Evolutionary conservation across 208 protist genomes (phyloP).

Genomic region (Balamuthia mandrillaris): DNA sequence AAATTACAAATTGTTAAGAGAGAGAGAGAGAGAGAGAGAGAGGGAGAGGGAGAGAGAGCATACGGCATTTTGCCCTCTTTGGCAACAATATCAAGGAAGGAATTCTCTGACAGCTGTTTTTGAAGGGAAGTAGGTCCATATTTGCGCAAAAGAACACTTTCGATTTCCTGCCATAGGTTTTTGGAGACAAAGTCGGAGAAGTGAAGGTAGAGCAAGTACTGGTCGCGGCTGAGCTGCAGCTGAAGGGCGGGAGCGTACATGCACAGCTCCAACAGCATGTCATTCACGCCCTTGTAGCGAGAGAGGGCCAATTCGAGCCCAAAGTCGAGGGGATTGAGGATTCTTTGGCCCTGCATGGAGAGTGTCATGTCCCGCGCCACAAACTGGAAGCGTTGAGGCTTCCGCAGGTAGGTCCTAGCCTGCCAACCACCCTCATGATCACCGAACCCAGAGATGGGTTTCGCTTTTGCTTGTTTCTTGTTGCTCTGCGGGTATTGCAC

Average conservation of each 20-base stretch:
- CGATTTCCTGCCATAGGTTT: slow-evolving; percentile 1
- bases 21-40: not conserved
- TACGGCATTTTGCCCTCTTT: slow-evolving; percentile 26
- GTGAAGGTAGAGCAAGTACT: slow-evolving; percentile 13
- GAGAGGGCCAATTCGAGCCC: slow-evolving; percentile 12
- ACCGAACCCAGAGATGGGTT: too few species aligned
- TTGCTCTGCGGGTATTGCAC: too few species aligned
- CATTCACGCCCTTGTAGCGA: not conserved
- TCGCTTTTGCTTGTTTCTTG: too few species aligned
- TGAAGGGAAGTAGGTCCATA: slow-evolving; percentile 9
- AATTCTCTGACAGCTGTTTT: not conserved
- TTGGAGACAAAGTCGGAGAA: not conserved
- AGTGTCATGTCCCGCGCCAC: not conserved
- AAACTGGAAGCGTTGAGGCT: slow-evolving; percentile 22
- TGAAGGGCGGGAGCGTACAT: not conserved
- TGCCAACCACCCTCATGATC: not conserved
- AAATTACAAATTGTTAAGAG: not conserved
- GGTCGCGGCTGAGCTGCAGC: slow-evolving; percentile 4
- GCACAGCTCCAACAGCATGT: slow-evolving; percentile 23
- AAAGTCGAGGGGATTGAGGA: not conserved
- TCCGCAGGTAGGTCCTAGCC: not conserved
- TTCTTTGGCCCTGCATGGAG: not conserved
- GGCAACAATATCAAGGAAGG: not conserved
- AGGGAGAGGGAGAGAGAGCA: not conserved
- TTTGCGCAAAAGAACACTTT: slow-evolving; percentile 9